phyloP scores from a whole-genome alignment of 2,329 filamentous ascomycete species.

The Chrysoporthe cubensis region DNA sequence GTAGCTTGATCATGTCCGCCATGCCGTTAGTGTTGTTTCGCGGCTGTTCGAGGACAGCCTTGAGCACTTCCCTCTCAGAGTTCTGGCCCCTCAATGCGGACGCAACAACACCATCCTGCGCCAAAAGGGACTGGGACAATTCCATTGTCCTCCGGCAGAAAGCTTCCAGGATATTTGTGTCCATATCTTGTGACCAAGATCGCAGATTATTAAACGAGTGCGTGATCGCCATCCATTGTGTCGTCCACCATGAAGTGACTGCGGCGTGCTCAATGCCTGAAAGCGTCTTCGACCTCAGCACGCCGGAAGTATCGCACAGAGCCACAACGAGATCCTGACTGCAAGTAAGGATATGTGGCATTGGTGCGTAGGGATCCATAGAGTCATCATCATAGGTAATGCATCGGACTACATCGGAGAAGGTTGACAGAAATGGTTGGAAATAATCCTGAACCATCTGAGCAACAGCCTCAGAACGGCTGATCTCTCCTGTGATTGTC shows the following conservation, averaged over 20 bases:
- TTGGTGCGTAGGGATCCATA: slow-evolving; percentile 58
- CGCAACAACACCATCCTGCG: slow-evolving; percentile 82
- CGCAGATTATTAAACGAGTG: slow-evolving; percentile 84
- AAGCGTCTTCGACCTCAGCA: slow-evolving; percentile 59
- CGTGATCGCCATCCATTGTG: slow-evolving; percentile 79
- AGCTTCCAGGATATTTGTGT: slow-evolving; percentile 81
- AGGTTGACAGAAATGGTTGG: slow-evolving; percentile 47
- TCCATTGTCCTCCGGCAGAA: slow-evolving; percentile 97
- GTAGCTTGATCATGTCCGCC: slow-evolving; percentile 86
- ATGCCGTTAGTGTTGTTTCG: slow-evolving; percentile 68
- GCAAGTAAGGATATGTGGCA: slow-evolving; percentile 60
- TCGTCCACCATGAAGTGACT: slow-evolving; percentile 79
- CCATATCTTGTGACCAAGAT: slow-evolving; percentile 75
- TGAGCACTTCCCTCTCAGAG: slow-evolving; percentile 47
- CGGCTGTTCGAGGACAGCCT: slow-evolving; percentile 64
- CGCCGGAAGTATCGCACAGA: slow-evolving; percentile 60
- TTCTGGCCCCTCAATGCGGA: slow-evolving; percentile 58
- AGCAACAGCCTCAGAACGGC: slow-evolving; percentile 54
- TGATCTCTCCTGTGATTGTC: slow-evolving; percentile 71
- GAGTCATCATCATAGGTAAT: slow-evolving; percentile 47
- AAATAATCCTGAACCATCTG: slow-evolving; percentile 52
- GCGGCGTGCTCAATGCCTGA: slow-evolving; percentile 65
- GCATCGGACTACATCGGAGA: slow-evolving; percentile 46
- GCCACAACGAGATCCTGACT: slow-evolving; percentile 60
- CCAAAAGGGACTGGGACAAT: slow-evolving; percentile 82